These are phyloP conservation scores for Akanthomyces uredinophilus DNA, from an alignment of 2,329 filamentous ascomycete genomes.

Conservation along the genomic window DNA sequence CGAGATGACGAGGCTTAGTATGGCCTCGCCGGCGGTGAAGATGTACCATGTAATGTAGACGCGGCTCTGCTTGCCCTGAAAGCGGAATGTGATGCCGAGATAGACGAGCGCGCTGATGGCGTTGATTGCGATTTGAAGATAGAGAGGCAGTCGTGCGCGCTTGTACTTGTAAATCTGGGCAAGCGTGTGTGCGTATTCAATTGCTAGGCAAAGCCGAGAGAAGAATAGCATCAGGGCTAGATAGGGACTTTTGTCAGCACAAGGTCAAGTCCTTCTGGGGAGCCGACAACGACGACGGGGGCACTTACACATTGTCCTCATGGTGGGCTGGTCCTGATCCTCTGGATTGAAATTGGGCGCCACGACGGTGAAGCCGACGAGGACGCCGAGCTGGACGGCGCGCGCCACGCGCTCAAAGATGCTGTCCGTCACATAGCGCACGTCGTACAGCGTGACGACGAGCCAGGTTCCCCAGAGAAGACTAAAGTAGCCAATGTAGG, in stretches of 20 bases:
- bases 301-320: slow-evolving; percentile 38
- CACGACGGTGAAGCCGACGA: slow-evolving; percentile 61
- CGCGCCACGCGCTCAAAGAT: slow-evolving; percentile 57
- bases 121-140: slow-evolving; percentile 32
- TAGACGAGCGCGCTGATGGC: slow-evolving; percentile 33
- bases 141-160: slow-evolving; percentile 31
- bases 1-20: slow-evolving; percentile 48
- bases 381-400: slow-evolving; percentile 55
- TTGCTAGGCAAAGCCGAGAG: slow-evolving; percentile 46
- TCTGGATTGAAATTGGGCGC: slow-evolving; percentile 41
- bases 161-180: slow-evolving; percentile 39
- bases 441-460: slow-evolving; percentile 57
- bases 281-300: slow-evolving; percentile 14
- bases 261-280: no score
- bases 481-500: slow-evolving; percentile 37
- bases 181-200: slow-evolving; percentile 48
- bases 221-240: slow-evolving; percentile 43
- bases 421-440: slow-evolving; percentile 60
- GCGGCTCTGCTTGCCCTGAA: slow-evolving; percentile 28
- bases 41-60: slow-evolving; percentile 47
- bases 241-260: no score
- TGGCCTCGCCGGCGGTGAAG: slow-evolving; percentile 47
- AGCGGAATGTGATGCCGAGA: slow-evolving; percentile 37
- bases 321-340: slow-evolving; percentile 32
- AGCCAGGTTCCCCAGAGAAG: slow-evolving; percentile 68